Percentiles rank a stretch among this genome's conserved stretches.
Evolutionary conservation across 129 eudicot genomes (phyloP).

Genomic region (Flaveria bidentis): DNA sequence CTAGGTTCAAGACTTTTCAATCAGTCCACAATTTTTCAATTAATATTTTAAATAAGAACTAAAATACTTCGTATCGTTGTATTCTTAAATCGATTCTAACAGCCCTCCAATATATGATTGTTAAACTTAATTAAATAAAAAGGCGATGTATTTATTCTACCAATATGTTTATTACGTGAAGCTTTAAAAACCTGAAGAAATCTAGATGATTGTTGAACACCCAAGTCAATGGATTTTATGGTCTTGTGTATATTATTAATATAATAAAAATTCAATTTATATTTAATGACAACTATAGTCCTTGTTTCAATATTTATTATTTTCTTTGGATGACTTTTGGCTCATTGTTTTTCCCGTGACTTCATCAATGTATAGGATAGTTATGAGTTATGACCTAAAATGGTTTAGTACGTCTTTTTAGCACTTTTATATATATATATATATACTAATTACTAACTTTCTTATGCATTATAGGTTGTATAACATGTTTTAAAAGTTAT

Average conservation of each 20-base stretch:
- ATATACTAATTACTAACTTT: too few relatives aligned
- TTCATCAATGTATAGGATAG: conserved; percentile 15
- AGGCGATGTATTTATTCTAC: background rate
- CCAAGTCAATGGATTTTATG: conserved; percentile 23
- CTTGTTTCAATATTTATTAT: conserved; percentile 12
- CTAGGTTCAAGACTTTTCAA: too few relatives aligned
- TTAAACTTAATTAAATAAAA: too few relatives aligned
- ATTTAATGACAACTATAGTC: conserved; percentile 22
- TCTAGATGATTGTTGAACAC: background rate
- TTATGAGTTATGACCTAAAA: background rate
- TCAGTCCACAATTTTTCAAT: too few relatives aligned
- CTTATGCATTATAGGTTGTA: too few relatives aligned
- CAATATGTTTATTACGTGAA: background rate
- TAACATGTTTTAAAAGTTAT: too few relatives aligned
- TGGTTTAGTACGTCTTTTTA: background rate
- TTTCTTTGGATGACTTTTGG: conserved; percentile 6
- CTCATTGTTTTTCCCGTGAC: conserved; percentile 1
- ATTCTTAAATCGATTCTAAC: too few relatives aligned
- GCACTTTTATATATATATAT: too few relatives aligned
- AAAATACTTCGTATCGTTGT: too few relatives aligned
- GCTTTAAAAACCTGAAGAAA: background rate
- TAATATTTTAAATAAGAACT: too few relatives aligned
- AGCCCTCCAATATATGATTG: too few relatives aligned
- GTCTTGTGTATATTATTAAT: background rate
- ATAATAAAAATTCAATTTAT: background rate